These are phyloP conservation scores for Shiraia bambusicola DNA, from an alignment of 2,329 filamentous ascomycete species.

Conservation along the genomic window DNA sequence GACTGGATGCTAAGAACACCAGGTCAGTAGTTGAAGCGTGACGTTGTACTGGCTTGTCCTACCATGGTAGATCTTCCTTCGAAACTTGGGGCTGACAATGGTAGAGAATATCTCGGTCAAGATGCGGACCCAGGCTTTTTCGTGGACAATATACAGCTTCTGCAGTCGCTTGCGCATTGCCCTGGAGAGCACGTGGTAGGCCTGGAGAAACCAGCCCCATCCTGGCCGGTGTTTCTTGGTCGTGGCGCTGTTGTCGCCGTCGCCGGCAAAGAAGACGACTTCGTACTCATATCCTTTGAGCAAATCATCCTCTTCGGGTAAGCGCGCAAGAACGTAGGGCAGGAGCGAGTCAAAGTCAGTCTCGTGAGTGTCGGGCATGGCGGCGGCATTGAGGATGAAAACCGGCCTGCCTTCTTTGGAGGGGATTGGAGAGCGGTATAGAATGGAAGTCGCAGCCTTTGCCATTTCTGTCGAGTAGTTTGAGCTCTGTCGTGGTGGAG, in stretches of 20 bases:
- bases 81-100: slow-evolving; percentile 59
- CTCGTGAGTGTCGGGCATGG: slow-evolving; percentile 57
- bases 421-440: slow-evolving; percentile 56
- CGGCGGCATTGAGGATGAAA: slow-evolving; percentile 58
- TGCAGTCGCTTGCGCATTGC: slow-evolving; percentile 58
- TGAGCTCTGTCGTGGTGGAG: slow-evolving; percentile 48
- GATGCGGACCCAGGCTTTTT: slow-evolving; percentile 58
- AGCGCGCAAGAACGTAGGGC: slow-evolving; percentile 56
- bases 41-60: slow-evolving; percentile 16
- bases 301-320: slow-evolving; percentile 59
- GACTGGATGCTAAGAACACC: slow-evolving; percentile 47
- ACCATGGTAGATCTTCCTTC: slow-evolving; percentile 59
- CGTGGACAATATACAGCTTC: slow-evolving; percentile 59
- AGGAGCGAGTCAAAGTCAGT: slow-evolving; percentile 57
- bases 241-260: slow-evolving; percentile 48
- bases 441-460: slow-evolving; percentile 53
- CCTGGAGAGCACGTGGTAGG: slow-evolving; percentile 57
- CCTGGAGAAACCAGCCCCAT: slow-evolving; percentile 60
- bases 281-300: slow-evolving; percentile 57
- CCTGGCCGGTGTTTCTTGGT: slow-evolving; percentile 53
- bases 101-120: slow-evolving; percentile 59
- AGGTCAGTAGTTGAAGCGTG: slow-evolving; percentile 4
- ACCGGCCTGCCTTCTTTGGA: slow-evolving; percentile 53
- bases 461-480: slow-evolving; percentile 54
- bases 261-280: slow-evolving; percentile 60